A percentile compares a stretch with the other conserved stretches of the same genome.
phyloP scores from a whole-genome alignment of 2,329 filamentous ascomycete species.

The Trichoderma brevicompactum region DNA sequence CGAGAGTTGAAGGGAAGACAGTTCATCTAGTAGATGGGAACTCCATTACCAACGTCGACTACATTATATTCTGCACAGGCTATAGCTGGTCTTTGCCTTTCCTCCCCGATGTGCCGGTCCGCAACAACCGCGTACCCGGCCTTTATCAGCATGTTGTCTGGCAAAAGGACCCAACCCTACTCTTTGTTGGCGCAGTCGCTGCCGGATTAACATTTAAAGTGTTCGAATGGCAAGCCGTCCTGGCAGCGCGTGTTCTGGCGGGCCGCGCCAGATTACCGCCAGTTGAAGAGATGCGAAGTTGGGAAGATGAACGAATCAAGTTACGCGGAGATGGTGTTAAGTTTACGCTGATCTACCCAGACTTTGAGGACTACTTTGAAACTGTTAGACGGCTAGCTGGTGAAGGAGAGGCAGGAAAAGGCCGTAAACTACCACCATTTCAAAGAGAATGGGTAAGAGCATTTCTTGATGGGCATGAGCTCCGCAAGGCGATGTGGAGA shows the following conservation, averaged over 20 bases:
- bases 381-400: conserved; percentile 55
- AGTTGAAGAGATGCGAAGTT: conserved; percentile 52
- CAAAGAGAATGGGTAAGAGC: conserved; percentile 51
- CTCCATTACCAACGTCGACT: conserved; percentile 57
- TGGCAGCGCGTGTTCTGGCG: conserved; percentile 62
- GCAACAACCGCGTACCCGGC: conserved; percentile 59
- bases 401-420: conserved; percentile 48
- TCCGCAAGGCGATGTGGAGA: conserved; percentile 62
- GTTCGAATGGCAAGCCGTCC: conserved; percentile 70
- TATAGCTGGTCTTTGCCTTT: conserved; percentile 69
- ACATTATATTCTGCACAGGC: conserved; percentile 69
- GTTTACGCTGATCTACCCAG: conserved; percentile 62
- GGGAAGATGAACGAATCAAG: conserved; percentile 61
- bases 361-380: conserved; percentile 70
- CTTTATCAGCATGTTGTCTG: conserved; percentile 64
- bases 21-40: conserved; percentile 63
- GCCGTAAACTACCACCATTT: conserved; percentile 52
- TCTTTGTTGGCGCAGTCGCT: conserved; percentile 62
- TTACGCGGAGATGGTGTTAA: conserved; percentile 59
- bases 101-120: conserved; percentile 54
- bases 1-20: conserved; percentile 49
- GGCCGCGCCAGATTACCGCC: conserved; percentile 57
- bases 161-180: conserved; percentile 56
- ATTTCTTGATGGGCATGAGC: conserved; percentile 60
- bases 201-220: conserved; percentile 68